Evolutionary conservation across 768 basidiomycete genomes (phyloP), one percentile per base, ranked within the genome.

Genomic region (Gyrodon lividus): DNA sequence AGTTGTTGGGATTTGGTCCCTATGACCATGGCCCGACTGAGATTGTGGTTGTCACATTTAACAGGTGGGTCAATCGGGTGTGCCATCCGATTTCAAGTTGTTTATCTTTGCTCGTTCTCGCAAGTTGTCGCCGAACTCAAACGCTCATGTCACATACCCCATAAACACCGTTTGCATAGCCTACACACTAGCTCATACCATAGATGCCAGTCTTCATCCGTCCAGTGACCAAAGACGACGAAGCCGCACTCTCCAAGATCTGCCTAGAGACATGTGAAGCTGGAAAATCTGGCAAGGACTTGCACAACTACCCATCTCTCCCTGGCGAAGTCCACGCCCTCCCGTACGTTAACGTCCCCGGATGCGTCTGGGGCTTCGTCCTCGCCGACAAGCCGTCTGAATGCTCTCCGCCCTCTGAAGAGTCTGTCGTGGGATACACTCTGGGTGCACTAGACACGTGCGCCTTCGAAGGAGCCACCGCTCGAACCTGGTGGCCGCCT

Each of bases 241-340:
- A 72, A 16, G 64, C 72, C 2, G 75, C 82, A 0, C 70, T 92
- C 41, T 87, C 85, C 50, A 76, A 69, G 43, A 87, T 92, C 58
- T 92, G 89, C 65, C 75, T 92, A 24, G 73, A 86, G 47, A 91
- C 89, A 4, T 86, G 79, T 17, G 77, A 87, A 47, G 86, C 85
- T 19, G 89, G 89, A 43, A 72, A 70, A 56, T 83, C 85, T 50
- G 86, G 86, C 33, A 81, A 82, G 65, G 59, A 59, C 33, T 71
- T 82, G 24, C 85, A 89, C 69, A 78, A 80, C 35, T 77, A 75
- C 58, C 72, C 72, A 12, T 84, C 86, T 57, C 80, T 90, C 30
- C 83, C 81, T 10, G 87, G 89, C 5, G 74, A 89, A 38, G 74
- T 86, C 38, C 91, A 84, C 60, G 84, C 89, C 3, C 77, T 88